phyloP scores from a whole-genome alignment of 148 eudicot genomes.

The Rhododendron ovatum region DNA sequence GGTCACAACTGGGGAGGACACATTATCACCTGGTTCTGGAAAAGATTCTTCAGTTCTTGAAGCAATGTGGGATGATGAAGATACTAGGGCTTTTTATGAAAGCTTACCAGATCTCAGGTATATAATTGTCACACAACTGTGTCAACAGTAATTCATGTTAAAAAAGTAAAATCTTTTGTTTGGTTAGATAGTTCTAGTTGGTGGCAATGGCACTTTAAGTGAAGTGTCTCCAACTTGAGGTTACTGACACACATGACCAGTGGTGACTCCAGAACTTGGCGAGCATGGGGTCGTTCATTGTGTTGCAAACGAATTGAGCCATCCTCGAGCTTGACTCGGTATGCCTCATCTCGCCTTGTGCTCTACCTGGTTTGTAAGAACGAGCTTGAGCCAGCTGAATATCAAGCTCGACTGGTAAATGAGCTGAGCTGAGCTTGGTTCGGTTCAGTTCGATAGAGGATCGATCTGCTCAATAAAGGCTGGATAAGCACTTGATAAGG shows the following conservation, averaged over 20 bases:
- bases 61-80: constrained; percentile 97
- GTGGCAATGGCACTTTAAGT: not conserved
- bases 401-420: not conserved
- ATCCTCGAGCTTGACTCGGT: no score
- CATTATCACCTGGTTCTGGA: constrained; percentile 49
- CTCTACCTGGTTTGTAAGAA: no score
- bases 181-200: constrained; percentile 5
- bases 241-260: not conserved
- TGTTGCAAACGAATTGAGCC: not conserved
- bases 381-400: not conserved
- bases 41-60: constrained; percentile 76
- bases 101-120: constrained; percentile 96
- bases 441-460: not conserved
- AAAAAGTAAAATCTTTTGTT: not conserved
- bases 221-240: constrained; percentile 8
- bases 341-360: no score
- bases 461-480: not conserved
- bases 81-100: constrained; percentile 89
- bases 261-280: not conserved
- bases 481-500: not conserved
- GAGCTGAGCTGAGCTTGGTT: not conserved
- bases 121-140: constrained; percentile 7
- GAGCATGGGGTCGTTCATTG: not conserved
- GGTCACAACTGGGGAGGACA: constrained; percentile 78
- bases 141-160: not conserved